These are phyloP conservation scores for Leptographium lundbergii DNA, from an alignment of 2,329 filamentous ascomycete species.

Conservation along the genomic window DNA sequence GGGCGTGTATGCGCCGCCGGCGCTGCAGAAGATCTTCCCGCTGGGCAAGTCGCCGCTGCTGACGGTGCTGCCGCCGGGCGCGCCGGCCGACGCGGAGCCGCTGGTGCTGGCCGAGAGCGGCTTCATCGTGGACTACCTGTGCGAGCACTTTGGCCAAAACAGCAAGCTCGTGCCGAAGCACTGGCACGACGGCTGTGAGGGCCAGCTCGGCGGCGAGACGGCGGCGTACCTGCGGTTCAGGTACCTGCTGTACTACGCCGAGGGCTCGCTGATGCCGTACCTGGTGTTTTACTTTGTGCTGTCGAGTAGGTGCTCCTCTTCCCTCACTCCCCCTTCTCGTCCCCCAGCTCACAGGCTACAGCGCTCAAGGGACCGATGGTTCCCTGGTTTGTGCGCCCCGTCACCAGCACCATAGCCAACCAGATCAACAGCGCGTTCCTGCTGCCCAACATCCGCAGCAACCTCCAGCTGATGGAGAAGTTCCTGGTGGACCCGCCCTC, in stretches of 20 bases:
- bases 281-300: conserved; percentile 54
- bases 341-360: background rate
- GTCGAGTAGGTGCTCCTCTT: conserved; percentile 21
- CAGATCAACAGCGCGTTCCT: conserved; percentile 28
- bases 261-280: conserved; percentile 69
- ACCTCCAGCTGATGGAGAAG: conserved; percentile 36
- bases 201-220: conserved; percentile 45
- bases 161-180: conserved; percentile 36
- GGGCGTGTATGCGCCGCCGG: conserved; percentile 52
- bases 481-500: conserved; percentile 30
- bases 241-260: conserved; percentile 71
- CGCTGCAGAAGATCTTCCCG: conserved; percentile 67
- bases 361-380: background rate
- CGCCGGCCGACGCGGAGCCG: conserved; percentile 20
- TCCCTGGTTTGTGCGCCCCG: background rate
- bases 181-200: conserved; percentile 46
- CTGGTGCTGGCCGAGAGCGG: conserved; percentile 69
- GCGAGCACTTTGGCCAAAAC: conserved; percentile 44
- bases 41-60: conserved; percentile 80
- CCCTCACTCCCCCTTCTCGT: background rate
- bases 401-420: conserved; percentile 33
- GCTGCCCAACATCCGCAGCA: conserved; percentile 33
- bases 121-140: conserved; percentile 70
- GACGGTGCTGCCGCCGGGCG: conserved; percentile 37
- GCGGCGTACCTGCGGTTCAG: conserved; percentile 46